Conservation (phyloP, 805 yeast species). For the Maudiozyma turicensis region DNA sequence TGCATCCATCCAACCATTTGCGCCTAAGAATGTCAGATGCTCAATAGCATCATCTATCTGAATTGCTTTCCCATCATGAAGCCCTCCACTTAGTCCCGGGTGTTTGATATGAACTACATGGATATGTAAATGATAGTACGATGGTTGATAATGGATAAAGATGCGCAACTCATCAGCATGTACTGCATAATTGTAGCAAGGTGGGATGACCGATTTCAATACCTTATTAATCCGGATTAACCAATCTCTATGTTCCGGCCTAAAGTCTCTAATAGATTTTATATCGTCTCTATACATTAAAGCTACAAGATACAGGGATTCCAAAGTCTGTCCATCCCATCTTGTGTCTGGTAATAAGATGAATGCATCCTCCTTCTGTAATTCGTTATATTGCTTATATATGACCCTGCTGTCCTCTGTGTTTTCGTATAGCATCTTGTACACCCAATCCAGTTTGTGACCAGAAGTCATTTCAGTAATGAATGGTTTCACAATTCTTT, state of each 20-base stretch:
- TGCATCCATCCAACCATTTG: conserved; percentile 46
- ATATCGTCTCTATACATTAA: conserved; percentile 64
- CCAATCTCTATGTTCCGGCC: conserved; percentile 46
- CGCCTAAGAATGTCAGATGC: conserved; percentile 43
- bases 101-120: conserved; percentile 75
- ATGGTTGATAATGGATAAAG: conserved; percentile 90
- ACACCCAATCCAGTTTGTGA: conserved; percentile 81
- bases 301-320: conserved; percentile 65
- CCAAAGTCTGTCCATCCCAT: conserved; percentile 76
- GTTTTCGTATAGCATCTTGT: conserved; percentile 70
- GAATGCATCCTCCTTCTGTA: conserved; percentile 53
- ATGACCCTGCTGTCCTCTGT: conserved; percentile 77
- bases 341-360: conserved; percentile 91
- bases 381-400: conserved; percentile 41
- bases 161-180: conserved; percentile 52
- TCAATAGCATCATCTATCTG: conserved; percentile 77
- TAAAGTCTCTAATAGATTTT: conserved; percentile 68
- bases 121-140: conserved; percentile 91
- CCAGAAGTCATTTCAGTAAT: conserved; percentile 63
- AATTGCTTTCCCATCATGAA: conserved; percentile 72
- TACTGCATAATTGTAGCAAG: conserved; percentile 36
- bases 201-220: conserved; percentile 40
- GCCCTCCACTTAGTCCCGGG: conserved; percentile 59
- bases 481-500: conserved; percentile 56
- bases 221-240: conserved; percentile 38